These are phyloP conservation scores for Fusarium circinatum DNA, from an alignment of 2,329 filamentous ascomycete genomes.

Conservation along the genomic window DNA sequence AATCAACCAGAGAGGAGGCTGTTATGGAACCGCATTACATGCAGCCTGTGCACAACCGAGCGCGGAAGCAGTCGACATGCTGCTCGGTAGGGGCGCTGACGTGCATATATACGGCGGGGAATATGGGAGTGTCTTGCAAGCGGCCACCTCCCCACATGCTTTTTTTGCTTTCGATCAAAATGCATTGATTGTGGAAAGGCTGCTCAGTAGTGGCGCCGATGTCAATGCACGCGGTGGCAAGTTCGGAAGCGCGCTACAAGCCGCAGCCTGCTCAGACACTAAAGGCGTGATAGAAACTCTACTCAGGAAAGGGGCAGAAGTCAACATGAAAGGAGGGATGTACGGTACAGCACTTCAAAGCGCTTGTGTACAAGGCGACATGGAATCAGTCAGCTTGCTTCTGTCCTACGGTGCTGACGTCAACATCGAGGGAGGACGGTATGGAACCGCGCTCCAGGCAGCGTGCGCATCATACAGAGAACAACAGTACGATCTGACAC, in stretches of 20 bases:
- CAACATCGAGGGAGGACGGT: fast-evolving
- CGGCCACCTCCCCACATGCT: too few relatives aligned
- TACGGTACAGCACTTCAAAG: background rate
- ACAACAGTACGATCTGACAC: fast-evolving
- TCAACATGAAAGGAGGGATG: fast-evolving
- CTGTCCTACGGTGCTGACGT: background rate
- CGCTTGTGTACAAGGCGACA: fast-evolving
- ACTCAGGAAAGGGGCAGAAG: fast-evolving
- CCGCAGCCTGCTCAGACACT: background rate
- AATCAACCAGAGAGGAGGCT: too few relatives aligned
- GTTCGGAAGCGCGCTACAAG: background rate
- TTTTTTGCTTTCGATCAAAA: too few relatives aligned
- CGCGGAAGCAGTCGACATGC: too few relatives aligned
- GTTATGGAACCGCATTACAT: too few relatives aligned
- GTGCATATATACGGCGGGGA: too few relatives aligned
- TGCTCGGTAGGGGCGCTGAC: too few relatives aligned
- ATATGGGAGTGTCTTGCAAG: background rate
- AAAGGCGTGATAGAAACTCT: fast-evolving
- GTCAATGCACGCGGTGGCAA: background rate
- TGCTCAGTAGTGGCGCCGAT: background rate
- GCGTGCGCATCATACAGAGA: fast-evolving
- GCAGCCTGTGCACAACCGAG: too few relatives aligned
- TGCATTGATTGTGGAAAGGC: too few relatives aligned
- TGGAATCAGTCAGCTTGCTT: fast-evolving
- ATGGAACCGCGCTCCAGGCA: background rate